Conservation (phyloP, 805 yeast species). For the Starmerella floricola region DNA sequence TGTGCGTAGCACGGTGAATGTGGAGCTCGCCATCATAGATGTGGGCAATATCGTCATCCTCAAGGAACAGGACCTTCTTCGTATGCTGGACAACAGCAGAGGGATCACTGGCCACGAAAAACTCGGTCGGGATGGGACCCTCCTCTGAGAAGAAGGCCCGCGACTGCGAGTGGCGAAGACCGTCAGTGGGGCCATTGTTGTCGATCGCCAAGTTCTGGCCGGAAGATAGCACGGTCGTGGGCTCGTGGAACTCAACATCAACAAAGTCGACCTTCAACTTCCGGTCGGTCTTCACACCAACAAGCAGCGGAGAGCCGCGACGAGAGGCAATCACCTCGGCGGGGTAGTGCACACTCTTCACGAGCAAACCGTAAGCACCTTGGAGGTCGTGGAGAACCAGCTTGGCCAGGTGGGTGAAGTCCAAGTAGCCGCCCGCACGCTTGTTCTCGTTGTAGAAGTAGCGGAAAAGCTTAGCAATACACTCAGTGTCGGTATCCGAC, state of each 20-base stretch:
- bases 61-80: conserved; percentile 87
- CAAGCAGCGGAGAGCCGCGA: conserved; percentile 93
- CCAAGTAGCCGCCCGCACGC: conserved; percentile 43
- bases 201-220: conserved; percentile 23
- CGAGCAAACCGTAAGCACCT: conserved; percentile 94
- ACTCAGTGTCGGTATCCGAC: conserved; percentile 94
- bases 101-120: conserved; percentile 92
- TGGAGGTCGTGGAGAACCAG: conserved; percentile 85
- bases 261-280: conserved; percentile 95
- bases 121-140: conserved; percentile 91
- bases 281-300: conserved; percentile 89
- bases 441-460: conserved; percentile 82
- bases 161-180: conserved; percentile 78
- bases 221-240: conserved; percentile 18
- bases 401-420: conserved; percentile 84
- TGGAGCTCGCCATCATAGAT: conserved; percentile 96
- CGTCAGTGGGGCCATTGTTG: conserved; percentile 31
- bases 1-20: conserved; percentile 88
- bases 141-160: conserved; percentile 94
- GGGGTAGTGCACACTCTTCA: conserved; percentile 84
- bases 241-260: conserved; percentile 90
- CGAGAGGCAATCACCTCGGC: conserved; percentile 94
- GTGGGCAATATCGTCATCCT: conserved; percentile 98
- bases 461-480: conserved; percentile 89
- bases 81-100: conserved; percentile 95